These are phyloP conservation scores for Colletotrichum spinosum DNA, from an alignment of 2,329 filamentous ascomycete genomes.

Conservation along the genomic window DNA sequence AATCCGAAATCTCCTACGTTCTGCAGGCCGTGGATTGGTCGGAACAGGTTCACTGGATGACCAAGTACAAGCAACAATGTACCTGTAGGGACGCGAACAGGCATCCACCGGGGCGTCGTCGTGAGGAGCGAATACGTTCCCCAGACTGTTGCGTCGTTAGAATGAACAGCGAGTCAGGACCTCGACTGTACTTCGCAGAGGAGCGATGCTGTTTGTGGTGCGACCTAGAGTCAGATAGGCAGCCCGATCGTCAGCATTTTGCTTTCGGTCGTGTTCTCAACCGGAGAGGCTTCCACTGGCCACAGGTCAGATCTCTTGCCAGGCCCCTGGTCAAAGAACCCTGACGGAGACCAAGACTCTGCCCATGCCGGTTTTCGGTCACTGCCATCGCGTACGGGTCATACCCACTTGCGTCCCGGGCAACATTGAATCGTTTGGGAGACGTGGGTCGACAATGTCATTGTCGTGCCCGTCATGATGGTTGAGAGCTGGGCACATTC, in stretches of 20 bases:
- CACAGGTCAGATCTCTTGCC: conserved; percentile 19
- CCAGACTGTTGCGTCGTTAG: conserved; percentile 3
- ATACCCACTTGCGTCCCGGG: conserved; percentile 2
- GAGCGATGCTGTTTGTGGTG: neutral
- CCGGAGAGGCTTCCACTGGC: neutral
- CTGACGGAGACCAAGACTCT: conserved; percentile 8
- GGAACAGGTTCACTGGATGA: too few species aligned
- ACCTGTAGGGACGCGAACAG: neutral
- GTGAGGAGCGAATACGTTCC: conserved; percentile 6
- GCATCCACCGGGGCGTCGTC: too few species aligned
- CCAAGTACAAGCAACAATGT: neutral
- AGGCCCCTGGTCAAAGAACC: conserved; percentile 3
- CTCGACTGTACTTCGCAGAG: neutral
- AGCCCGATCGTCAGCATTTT: conserved; percentile 6
- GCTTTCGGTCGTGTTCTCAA: neutral
- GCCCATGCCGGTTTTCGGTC: neutral
- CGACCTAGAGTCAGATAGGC: neutral
- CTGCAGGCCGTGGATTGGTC: too few species aligned
- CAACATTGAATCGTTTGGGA: conserved; percentile 8
- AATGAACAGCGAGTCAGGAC: conserved; percentile 23
- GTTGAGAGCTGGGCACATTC: too few species aligned
- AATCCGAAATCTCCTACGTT: too few species aligned
- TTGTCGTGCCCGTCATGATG: neutral
- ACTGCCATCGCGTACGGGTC: too few species aligned
- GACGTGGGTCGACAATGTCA: neutral